Evolutionary conservation across 495 filamentous ascomycete genomes (phyloP), one percentile per base, ranked within the genome.

Genomic region (Gamarada debralockiae): DNA sequence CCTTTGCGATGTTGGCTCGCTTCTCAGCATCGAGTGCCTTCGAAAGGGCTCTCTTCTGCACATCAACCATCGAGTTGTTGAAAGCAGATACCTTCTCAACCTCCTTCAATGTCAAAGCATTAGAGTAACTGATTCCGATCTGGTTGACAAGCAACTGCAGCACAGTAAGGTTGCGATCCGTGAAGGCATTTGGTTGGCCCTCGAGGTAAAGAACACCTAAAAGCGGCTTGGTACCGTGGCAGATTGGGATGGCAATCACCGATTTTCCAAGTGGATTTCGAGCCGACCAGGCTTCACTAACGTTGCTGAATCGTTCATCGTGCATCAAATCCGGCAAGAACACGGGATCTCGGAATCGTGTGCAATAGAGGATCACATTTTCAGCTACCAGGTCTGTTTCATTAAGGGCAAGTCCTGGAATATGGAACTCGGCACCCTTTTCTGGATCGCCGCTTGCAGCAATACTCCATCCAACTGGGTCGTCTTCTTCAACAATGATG

Each of bases 81-180:
- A 85, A 81, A 3, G 82, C 85, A 50, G 84, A 87, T 31, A 90
- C 86, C 66, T 89, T 90, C 60, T 85, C 82, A 41, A 92, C 73
- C 46, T 83, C 76, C 58, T 89, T 91, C 75, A 95, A 89, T 3
- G 92, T 80, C 49, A 93, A 70, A 0, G 90, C 89, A 62, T 95
- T 96, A 25, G 87, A 89, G 53, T 92, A 81, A 23, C 89, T 93
- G 57, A 95, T 95, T 15, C 87, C 83, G 41, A 95, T 89, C 62
- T 95, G 90, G 59, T 92, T 92, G 62, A 89, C 89, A 7, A 96
- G 80, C 34, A 96, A 72, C 67, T 90, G 87, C 9, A 95, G 73
- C 0, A 96, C 84, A 14, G 87, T 90, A 27, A 92, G 78, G 50
- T 92, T 95, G 1, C 91, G 79, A 60, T 95, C 89, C 1, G 90